Evolutionary conservation across 345 rosid species (phyloP), one percentile per base, ranked within the genome.

Genomic region (Gossypium raimondii): DNA sequence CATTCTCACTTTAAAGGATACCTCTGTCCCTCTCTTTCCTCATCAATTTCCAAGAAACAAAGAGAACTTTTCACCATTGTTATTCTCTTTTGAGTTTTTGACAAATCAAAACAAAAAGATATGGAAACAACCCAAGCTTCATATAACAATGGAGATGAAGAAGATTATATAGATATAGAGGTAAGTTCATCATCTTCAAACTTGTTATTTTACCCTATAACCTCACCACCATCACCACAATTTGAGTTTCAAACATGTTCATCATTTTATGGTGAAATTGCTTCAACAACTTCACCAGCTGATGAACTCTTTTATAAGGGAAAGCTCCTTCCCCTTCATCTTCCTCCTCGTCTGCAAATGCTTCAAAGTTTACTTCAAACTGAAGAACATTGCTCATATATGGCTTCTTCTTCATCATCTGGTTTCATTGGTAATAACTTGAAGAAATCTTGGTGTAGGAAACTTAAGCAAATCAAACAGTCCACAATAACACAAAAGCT

Each of bases 241-340:
- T 95, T 95, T 73, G 98, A 95, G 86, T 95, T 95, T 51, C 92
- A 89, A 76, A 86, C 87, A 92, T 81, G 83, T 65, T 81, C 82
- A 61, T 85, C 86, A 70, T 56, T 83, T 74, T 76, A 77, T 5
- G 83, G 74, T 57, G 84, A 76, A 16, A 25, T 27, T 9, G n/a
- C 82, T 13, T 67, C 80, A 13, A 68, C 85, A 34, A 34, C 41
- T 63, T 86, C 85, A 24, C 94, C 97, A 0, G 98, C 99, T 34
- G 99, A 95, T 52, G 96, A 95, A 69, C 99, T 95, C 34, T 95
- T 95, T 87, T 91, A 86, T 86, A 89, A 84, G 9, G 99, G 99
- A 9, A 91, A 90, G 76, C 97, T 95, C 79, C 96, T 95, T 41
- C 99, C 99, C 81, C 99, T 95, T 41, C 96, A 87, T 62, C 87